These are phyloP conservation scores for Picea abies DNA, from an alignment of 83 land plant species.

Conservation along the genomic window DNA sequence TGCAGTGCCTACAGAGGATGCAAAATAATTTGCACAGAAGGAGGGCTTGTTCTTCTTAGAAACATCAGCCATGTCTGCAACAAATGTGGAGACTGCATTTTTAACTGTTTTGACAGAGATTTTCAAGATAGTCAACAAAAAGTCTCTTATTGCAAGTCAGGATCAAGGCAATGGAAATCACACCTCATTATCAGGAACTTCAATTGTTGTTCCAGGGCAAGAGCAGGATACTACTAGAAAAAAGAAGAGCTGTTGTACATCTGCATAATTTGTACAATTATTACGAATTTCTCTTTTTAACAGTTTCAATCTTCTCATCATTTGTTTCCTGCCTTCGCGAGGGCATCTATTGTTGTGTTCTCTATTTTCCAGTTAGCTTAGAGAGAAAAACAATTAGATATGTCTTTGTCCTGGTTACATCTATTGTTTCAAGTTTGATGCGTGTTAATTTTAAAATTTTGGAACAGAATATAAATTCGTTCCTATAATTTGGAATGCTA, in stretches of 20 bases:
- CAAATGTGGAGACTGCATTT: slow-evolving; percentile 59
- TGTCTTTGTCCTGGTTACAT: too few species aligned
- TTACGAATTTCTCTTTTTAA: too few species aligned
- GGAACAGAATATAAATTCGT: too few species aligned
- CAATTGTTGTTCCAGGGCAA: slow-evolving; percentile 54
- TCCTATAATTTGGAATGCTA: too few species aligned
- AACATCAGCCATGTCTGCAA: slow-evolving; percentile 52
- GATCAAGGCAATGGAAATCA: slow-evolving; percentile 40
- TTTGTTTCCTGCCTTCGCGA: too few species aligned
- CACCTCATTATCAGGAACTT: slow-evolving; percentile 42
- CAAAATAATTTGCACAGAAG: slow-evolving; percentile 58
- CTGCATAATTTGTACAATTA: slow-evolving; percentile 2
- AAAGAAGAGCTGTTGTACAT: slow-evolving; percentile 39
- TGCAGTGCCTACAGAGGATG: slow-evolving; percentile 65
- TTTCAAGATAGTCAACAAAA: slow-evolving; percentile 55
- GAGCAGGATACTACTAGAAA: slow-evolving; percentile 43
- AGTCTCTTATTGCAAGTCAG: slow-evolving; percentile 36
- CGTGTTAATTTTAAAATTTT: too few species aligned
- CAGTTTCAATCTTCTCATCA: too few species aligned
- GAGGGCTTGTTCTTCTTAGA: slow-evolving; percentile 61
- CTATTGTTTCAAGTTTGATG: too few species aligned
- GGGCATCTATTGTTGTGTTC: too few species aligned
- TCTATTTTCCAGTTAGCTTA: too few species aligned
- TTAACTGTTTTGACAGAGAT: slow-evolving; percentile 55
- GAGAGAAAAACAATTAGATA: too few species aligned